phyloP scores from a whole-genome alignment of 352 stramenopile species.

The Globisporangium spinosum region DNA sequence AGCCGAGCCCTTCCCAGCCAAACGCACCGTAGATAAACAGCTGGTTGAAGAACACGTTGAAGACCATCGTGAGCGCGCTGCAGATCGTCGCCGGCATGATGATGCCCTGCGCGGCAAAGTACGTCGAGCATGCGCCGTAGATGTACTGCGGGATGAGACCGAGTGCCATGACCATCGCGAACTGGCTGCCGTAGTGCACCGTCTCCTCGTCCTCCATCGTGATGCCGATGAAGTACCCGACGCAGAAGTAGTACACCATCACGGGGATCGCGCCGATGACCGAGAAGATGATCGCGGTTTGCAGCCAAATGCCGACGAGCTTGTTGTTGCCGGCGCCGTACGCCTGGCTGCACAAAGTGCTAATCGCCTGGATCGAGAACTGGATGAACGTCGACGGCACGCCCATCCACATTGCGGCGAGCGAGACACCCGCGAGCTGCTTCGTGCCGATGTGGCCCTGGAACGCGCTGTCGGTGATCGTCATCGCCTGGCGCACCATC shows the following conservation, averaged over 20 bases:
- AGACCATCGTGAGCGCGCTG: constrained; percentile 56
- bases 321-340: constrained; percentile 66
- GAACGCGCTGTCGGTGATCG: constrained; percentile 72
- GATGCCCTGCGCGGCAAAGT: constrained; percentile 81
- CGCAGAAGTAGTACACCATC: constrained; percentile 61
- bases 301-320: constrained; percentile 65
- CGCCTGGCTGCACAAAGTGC: constrained; percentile 72
- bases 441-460: constrained; percentile 64
- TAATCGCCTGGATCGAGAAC: constrained; percentile 55
- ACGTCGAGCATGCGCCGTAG: constrained; percentile 68
- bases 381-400: constrained; percentile 62
- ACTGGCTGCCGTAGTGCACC: constrained; percentile 54
- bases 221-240: constrained; percentile 19
- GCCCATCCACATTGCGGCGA: constrained; percentile 66
- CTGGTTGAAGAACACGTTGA: constrained; percentile 62
- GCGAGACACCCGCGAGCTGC: constrained; percentile 62
- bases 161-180: constrained; percentile 67
- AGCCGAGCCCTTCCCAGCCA: constrained; percentile 54
- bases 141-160: constrained; percentile 61
- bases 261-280: constrained; percentile 45
- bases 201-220: constrained; percentile 59
- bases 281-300: constrained; percentile 60
- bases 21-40: constrained; percentile 47
- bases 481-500: constrained; percentile 67
- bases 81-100: constrained; percentile 67